phyloP scores from a whole-genome alignment of 257 asterid species.

The Solanum ossicruentum region DNA sequence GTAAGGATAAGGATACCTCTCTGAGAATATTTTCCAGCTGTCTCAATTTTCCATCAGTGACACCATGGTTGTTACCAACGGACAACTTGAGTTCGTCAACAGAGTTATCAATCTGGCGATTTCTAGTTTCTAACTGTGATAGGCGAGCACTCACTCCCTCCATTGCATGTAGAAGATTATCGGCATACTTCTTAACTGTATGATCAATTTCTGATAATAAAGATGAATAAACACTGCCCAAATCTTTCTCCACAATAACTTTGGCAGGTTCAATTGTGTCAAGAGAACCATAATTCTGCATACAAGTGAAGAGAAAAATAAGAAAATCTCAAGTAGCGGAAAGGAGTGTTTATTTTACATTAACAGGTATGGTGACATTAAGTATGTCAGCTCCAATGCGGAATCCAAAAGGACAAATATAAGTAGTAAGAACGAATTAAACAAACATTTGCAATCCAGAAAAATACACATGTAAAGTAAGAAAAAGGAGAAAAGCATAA shows the following conservation, averaged over 20 bases:
- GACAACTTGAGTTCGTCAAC: slow-evolving; percentile 72
- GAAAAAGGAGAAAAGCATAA: not conserved
- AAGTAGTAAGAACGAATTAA: not conserved
- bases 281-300: slow-evolving; percentile 50
- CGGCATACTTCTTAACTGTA: slow-evolving; percentile 69
- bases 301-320: not conserved
- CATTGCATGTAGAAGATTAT: slow-evolving; percentile 56
- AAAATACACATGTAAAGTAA: not conserved
- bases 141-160: slow-evolving; percentile 75
- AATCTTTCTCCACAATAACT: slow-evolving; percentile 46
- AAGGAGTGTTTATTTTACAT: not conserved
- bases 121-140: slow-evolving; percentile 77
- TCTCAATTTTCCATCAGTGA: slow-evolving; percentile 69
- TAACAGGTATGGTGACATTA: not conserved
- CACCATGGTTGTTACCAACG: slow-evolving; percentile 59
- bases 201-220: slow-evolving; percentile 71
- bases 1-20: slow-evolving; percentile 39
- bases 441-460: not conserved
- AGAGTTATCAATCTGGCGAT: slow-evolving; percentile 61
- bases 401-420: not conserved
- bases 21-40: slow-evolving; percentile 64
- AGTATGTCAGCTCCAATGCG: not conserved
- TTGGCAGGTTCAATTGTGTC: slow-evolving; percentile 57
- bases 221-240: slow-evolving; percentile 21
- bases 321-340: not conserved